Percentiles rank a stretch among this genome's conserved stretches.
Evolutionary conservation across 208 protist genomes (phyloP).

Genomic region (Trichomonas vaginalis): DNA sequence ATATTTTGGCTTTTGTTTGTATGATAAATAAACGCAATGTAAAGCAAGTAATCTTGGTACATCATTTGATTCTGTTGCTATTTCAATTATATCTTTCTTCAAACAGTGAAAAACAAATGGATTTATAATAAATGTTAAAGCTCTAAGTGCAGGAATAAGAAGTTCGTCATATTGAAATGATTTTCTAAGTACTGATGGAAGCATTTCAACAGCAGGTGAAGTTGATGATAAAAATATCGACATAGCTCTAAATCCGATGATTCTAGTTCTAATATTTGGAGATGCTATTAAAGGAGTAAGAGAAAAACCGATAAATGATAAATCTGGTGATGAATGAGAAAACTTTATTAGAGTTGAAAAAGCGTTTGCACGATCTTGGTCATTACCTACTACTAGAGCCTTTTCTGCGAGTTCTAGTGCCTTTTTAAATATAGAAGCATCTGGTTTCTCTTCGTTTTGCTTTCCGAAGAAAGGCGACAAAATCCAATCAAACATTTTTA

Average conservation of each 20-base stretch:
- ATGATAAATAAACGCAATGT: not conserved
- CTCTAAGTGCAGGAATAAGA: not conserved
- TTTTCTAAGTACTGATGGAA: not conserved
- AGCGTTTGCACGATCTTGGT: not conserved
- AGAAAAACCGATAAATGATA: not conserved
- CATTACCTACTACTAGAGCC: not conserved
- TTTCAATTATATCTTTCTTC: not conserved
- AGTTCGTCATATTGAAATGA: not conserved
- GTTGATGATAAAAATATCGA: not conserved
- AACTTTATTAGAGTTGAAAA: not conserved
- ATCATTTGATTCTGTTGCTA: not conserved
- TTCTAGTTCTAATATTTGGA: not conserved
- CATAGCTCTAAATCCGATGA: not conserved
- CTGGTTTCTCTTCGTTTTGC: not conserved
- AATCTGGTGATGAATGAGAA: not conserved
- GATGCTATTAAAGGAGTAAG: not conserved
- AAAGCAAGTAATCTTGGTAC: not conserved
- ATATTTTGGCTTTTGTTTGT: not conserved
- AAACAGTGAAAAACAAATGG: not conserved
- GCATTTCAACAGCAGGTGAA: not conserved
- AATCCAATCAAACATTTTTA: not conserved
- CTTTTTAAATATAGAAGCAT: not conserved
- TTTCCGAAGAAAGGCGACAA: not conserved
- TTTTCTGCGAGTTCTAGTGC: not conserved
- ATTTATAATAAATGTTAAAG: not conserved